Evolutionary conservation across 2,329 filamentous ascomycete species (phyloP).

Genomic region (Fusarium secorum): DNA sequence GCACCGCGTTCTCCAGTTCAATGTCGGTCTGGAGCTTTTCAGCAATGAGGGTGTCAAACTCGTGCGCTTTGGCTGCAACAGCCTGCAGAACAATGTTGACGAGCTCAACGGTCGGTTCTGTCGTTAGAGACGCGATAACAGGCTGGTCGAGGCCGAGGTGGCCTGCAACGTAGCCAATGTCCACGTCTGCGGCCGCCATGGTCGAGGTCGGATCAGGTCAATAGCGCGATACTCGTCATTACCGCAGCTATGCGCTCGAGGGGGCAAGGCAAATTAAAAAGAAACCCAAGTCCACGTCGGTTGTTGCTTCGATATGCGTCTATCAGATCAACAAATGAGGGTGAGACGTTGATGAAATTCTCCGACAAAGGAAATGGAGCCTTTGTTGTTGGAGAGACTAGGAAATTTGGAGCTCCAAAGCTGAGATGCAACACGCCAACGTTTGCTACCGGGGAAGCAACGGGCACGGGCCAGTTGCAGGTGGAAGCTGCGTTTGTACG

Average conservation of each 20-base stretch:
- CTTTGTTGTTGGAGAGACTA: conserved; percentile 34
- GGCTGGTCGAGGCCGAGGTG: conserved; percentile 74
- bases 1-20: conserved; percentile 89
- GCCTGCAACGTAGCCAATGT: conserved; percentile 76
- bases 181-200: conserved; percentile 61
- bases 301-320: neutral
- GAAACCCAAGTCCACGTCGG: neutral
- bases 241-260: conserved; percentile 29
- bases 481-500: conserved; percentile 4
- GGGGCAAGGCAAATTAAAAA: neutral
- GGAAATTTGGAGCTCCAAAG: conserved; percentile 42
- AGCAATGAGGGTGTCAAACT: conserved; percentile 81
- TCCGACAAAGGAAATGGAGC: conserved; percentile 36
- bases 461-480: conserved; percentile 29
- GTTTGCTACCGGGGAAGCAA: conserved; percentile 32
- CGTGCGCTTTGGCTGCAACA: conserved; percentile 79
- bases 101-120: conserved; percentile 78
- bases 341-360: conserved; percentile 21
- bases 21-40: conserved; percentile 91
- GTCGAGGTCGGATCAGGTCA: conserved; percentile 41
- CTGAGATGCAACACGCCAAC: conserved; percentile 37
- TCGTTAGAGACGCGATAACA: conserved; percentile 66
- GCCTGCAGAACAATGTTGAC: conserved; percentile 78
- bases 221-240: conserved; percentile 41
- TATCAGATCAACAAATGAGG: conserved; percentile 11